These are phyloP conservation scores for Lecanicillium sp. DNA, from an alignment of 2,329 filamentous ascomycete genomes.

Conservation along the genomic window DNA sequence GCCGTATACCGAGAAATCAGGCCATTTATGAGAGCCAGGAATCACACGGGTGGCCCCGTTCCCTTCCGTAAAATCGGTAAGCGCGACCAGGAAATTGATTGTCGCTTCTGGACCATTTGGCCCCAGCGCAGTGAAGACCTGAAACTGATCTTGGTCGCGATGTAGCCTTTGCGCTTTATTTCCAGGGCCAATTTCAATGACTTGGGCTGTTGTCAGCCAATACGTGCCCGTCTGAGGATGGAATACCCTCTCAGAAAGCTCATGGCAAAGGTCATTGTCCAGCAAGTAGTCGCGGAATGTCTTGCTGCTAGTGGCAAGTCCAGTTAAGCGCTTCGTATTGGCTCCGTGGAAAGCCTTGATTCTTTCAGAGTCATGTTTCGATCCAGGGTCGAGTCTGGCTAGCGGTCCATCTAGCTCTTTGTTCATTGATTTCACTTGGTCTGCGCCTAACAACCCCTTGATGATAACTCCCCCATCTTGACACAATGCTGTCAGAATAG, in stretches of 20 bases:
- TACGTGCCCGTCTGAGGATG: constrained; percentile 18
- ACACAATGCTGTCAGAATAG: neutral
- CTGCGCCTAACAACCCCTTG: neutral
- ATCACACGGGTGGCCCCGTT: constrained; percentile 10
- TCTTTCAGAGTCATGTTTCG: neutral
- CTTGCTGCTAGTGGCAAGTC: constrained; percentile 15
- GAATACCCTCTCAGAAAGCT: constrained; percentile 17
- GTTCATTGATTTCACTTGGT: neutral
- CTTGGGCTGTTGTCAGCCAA: constrained; percentile 18
- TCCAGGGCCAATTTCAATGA: constrained; percentile 16
- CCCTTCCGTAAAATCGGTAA: constrained; percentile 7
- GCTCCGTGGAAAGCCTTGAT: neutral
- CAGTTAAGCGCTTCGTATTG: constrained; percentile 12
- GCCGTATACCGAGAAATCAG: constrained; percentile 11
- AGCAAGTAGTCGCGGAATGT: constrained; percentile 19
- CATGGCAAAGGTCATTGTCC: constrained; percentile 19
- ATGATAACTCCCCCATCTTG: neutral
- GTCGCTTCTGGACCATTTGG: neutral
- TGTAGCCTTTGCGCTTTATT: constrained; percentile 18
- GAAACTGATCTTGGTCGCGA: constrained; percentile 13
- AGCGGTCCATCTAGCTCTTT: neutral
- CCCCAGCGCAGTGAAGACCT: constrained; percentile 8
- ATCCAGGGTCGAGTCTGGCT: neutral
- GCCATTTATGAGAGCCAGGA: constrained; percentile 15
- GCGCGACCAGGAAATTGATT: constrained; percentile 10